These are phyloP conservation scores for Fomitopsis palustris DNA, from an alignment of 1,284 basidiomycete genomes.

Conservation along the genomic window DNA sequence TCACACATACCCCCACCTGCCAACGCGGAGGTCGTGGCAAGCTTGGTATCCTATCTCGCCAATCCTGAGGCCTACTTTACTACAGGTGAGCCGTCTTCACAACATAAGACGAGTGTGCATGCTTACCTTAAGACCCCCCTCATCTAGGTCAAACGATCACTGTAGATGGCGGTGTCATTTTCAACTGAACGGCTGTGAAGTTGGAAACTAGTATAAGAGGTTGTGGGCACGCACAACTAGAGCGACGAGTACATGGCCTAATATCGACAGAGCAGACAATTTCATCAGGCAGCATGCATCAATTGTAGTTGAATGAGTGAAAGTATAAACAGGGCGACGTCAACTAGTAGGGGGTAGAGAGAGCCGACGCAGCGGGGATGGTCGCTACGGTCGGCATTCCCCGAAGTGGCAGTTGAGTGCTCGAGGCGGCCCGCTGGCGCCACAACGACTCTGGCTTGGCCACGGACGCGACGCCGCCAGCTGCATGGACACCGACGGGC, in stretches of 20 bases:
- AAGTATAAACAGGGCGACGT: too few relatives aligned
- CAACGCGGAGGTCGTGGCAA: slow-evolving; percentile 1
- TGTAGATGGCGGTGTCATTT: slow-evolving; percentile 2
- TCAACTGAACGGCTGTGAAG: neutral
- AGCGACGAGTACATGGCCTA: too few relatives aligned
- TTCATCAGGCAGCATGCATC: too few relatives aligned
- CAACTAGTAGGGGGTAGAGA: too few relatives aligned
- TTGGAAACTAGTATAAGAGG: too few relatives aligned
- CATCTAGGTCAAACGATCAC: slow-evolving; percentile 7
- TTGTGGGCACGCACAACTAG: too few relatives aligned
- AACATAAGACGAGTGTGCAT: neutral
- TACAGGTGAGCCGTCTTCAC: neutral
- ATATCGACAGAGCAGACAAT: too few relatives aligned
- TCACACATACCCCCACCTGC: neutral
- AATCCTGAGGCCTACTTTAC: slow-evolving; percentile 6
- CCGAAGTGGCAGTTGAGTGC: neutral
- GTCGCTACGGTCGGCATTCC: neutral
- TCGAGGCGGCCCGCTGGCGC: neutral
- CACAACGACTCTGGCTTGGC: neutral
- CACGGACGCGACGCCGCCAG: neutral
- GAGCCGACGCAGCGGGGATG: neutral
- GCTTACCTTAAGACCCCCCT: too few relatives aligned
- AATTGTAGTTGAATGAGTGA: too few relatives aligned
- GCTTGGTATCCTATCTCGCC: slow-evolving; percentile 4
- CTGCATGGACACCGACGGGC: neutral